Evolutionary conservation across 2,329 filamentous ascomycete species (phyloP).

Genomic region (Hypoxylon sp.): DNA sequence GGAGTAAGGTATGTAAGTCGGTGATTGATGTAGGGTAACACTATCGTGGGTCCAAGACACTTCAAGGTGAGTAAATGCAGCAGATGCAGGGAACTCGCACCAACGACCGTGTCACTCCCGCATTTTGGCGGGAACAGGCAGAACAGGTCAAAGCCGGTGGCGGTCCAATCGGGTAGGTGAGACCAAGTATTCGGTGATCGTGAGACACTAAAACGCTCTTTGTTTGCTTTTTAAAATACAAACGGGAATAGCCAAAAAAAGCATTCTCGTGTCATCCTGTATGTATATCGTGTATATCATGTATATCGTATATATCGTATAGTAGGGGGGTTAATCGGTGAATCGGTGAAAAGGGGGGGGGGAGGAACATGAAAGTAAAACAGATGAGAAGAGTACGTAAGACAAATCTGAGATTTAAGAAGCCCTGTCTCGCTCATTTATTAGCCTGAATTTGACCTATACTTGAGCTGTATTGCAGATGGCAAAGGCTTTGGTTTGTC

Average conservation of each 20-base stretch:
- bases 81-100: slow-evolving; percentile 11
- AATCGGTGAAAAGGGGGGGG: not conserved
- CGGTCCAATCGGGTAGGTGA: slow-evolving; percentile 35
- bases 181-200: slow-evolving; percentile 17
- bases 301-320: not conserved
- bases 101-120: slow-evolving; percentile 16
- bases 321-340: not conserved
- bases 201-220: slow-evolving; percentile 12
- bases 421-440: slow-evolving; percentile 19
- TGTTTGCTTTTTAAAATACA: slow-evolving; percentile 16
- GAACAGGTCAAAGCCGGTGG: not conserved
- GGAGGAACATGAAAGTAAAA: not conserved
- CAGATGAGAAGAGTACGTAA: slow-evolving; percentile 6
- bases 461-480: slow-evolving; percentile 1
- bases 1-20: not conserved
- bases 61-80: slow-evolving; percentile 14
- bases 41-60: slow-evolving; percentile 14
- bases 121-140: slow-evolving; percentile 14
- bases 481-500: slow-evolving; percentile 9
- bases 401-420: slow-evolving; percentile 5
- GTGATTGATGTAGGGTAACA: slow-evolving; percentile 21
- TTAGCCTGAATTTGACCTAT: slow-evolving; percentile 17
- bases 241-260: slow-evolving; percentile 3
- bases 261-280: not conserved
- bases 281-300: too few relatives aligned